phyloP scores from a whole-genome alignment of 805 yeast genomes.

The Dipodascus albidus region DNA sequence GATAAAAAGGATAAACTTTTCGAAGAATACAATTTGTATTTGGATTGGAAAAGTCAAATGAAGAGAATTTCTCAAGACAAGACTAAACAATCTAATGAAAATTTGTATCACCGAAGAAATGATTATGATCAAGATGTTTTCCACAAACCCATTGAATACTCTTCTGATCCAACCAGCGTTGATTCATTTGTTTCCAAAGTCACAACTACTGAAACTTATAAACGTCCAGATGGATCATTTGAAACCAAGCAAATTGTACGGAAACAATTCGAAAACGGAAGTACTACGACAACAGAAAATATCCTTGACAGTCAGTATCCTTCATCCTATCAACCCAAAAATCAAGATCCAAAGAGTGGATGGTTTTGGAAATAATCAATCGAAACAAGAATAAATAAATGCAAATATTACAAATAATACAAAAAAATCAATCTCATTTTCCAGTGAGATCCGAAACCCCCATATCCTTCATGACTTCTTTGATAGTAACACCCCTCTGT shows the following conservation, averaged over 20 bases:
- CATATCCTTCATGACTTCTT: constrained; percentile 43
- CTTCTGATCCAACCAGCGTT: constrained; percentile 1
- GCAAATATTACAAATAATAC: not conserved
- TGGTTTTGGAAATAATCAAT: constrained; percentile 23
- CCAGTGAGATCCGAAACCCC: constrained; percentile 19
- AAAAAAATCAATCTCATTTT: not conserved
- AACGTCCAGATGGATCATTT: constrained; percentile 20
- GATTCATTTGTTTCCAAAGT: constrained; percentile 17
- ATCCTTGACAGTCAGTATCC: constrained; percentile 14
- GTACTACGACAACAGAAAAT: constrained; percentile 18
- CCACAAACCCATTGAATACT: constrained; percentile 5
- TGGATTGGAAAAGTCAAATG: constrained; percentile 56
- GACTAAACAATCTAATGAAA: not conserved
- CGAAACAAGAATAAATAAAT: not conserved
- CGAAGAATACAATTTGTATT: constrained; percentile 47
- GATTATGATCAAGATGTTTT: not conserved
- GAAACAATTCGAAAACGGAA: constrained; percentile 24
- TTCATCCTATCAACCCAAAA: constrained; percentile 7
- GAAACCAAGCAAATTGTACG: constrained; percentile 20
- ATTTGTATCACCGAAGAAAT: not conserved
- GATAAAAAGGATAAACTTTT: constrained; percentile 36
- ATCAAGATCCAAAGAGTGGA: constrained; percentile 9
- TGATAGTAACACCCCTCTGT: constrained; percentile 36
- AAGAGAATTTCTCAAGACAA: not conserved
- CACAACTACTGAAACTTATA: constrained; percentile 16